A percentile compares a stretch with the other conserved stretches of the same genome.
phyloP scores from a whole-genome alignment of 2,329 filamentous ascomycete species.

The Dothidotthia symphoricarpi region DNA sequence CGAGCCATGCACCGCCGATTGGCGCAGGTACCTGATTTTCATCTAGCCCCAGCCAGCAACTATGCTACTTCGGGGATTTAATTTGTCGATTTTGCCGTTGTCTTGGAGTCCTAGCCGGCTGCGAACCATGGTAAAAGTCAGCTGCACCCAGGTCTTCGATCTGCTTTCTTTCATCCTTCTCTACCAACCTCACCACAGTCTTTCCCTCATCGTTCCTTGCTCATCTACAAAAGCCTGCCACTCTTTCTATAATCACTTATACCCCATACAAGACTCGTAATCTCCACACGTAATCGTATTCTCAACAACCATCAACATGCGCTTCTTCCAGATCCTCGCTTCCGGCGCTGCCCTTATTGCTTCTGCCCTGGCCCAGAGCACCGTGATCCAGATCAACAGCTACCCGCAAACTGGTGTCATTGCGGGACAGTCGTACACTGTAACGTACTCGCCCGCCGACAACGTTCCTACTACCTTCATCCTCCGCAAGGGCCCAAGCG shows the following conservation, averaged over 20 bases:
- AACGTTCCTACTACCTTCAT: conserved; percentile 53
- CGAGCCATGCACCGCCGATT: conserved; percentile 20
- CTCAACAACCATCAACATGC: conserved; percentile 45
- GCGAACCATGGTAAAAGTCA: conserved; percentile 18
- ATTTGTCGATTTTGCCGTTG: conserved; percentile 37
- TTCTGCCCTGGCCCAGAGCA: conserved; percentile 42
- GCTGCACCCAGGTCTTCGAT: conserved; percentile 19
- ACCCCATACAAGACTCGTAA: conserved; percentile 19
- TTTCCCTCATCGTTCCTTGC: conserved; percentile 16
- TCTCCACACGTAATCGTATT: conserved; percentile 10
- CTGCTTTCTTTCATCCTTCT: conserved; percentile 14
- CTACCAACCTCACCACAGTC: conserved; percentile 10
- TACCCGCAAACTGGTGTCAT: conserved; percentile 49
- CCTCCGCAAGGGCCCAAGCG: conserved; percentile 54
- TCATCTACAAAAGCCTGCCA: conserved; percentile 15
- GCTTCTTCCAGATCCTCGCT: conserved; percentile 51
- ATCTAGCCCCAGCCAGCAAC: conserved; percentile 22
- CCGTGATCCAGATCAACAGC: conserved; percentile 45
- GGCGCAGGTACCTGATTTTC: conserved; percentile 16
- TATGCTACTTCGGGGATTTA: conserved; percentile 20
- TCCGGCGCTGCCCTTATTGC: conserved; percentile 41
- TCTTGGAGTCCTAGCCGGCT: conserved; percentile 29
- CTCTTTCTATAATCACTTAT: conserved; percentile 4
- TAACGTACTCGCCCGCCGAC: conserved; percentile 51
- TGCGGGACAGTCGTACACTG: conserved; percentile 50